Evolutionary conservation across 129 eudicot species (phyloP), one percentile per base, ranked within the genome.

Genomic region (Centrapalus pauciflorus): DNA sequence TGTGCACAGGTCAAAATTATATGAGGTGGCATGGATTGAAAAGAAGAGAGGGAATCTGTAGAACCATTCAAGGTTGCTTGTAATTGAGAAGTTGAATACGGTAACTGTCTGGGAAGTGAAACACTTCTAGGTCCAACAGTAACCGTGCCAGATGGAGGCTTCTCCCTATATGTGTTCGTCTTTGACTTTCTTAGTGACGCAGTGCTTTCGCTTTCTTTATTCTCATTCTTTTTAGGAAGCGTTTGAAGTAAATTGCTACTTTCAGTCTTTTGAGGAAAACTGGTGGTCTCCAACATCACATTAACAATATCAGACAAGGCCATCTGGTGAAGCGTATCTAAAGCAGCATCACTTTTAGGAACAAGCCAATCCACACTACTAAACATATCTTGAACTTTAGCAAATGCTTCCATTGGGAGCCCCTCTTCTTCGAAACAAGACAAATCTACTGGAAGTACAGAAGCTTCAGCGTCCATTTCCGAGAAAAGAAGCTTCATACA

Each of bases 391-490:
- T 84, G 92, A 78, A 89, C 96, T 69, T 82, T 89, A 58, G 93
- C 82, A 84, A 93, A 89, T 74, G 96, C 99, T 78, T 93, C 99
- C 65, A 77, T 75, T 16, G 99, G 99, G 9, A 93, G 95, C 35
- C 99, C 99, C 49, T 86, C 95, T 61, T 86, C 90, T 69, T 86
- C 99, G 41, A 93, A 85, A 72, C 87, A 80, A 68, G 95, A 82
- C 70, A 69, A 71, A 56, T 87, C 88, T 30, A 74, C 71, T 51
- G 86, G 90, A 61, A 80, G 76, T 51, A 68, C 16, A 41, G 92
- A 86, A 54, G 90, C 75, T 32, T 77, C 59, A 38, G 90, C 64
- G 76, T 93, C 93, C 96, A 89, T 89, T 76, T 89, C 96, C 7
- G 95, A 84, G 87, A 93, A 93, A 66, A 93, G 90, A 82, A 89